Base-by-base conservation (phyloP, 2,329 filamentous ascomycete species). In the Acarospora socialis region DNA sequence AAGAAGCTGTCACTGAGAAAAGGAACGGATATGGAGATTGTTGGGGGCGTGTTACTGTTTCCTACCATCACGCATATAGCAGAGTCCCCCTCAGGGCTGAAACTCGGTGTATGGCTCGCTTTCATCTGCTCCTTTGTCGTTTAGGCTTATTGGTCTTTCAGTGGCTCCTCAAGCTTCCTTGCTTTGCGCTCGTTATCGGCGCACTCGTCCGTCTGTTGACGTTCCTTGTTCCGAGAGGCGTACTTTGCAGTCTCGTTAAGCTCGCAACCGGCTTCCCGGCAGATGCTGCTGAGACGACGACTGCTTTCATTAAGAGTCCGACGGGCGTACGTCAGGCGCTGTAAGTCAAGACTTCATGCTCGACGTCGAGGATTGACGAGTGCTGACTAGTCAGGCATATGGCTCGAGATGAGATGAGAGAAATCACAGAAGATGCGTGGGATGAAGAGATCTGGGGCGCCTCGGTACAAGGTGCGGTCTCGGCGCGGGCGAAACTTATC, bases 31-130 rank as follows among this genome's bases (percentile, higher is more conserved):
- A 55, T 61, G 26, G 53, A 57, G 36, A 53, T 63, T 15, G 44
- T 56, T 18, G 57, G 59, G 0, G 77, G 66, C 1, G 61, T 83
- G 24, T 60, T 84, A 34, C 62, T 86, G 12, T 83, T 83, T 49
- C 78, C 80, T 1, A 82, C 80, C 1, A 65, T 86, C 21, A 66
- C 74, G n/a, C 69, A 82, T 53, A 74, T 86, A 39, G 70, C 72
- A 7, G 53, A 58, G 34, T 80, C 74, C 1, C 62, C 67, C 0
- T 71, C 61, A 17, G 80, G 79, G 1, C 54, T 54, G 34, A 65
- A 65, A 28, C 53, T 75, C 12, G 23, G 23, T 12, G 23, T 25
- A n/a, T n/a, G n/a, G n/a, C n/a, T n/a, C n/a, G n/a, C n/a, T n/a
- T n/a, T n/a, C n/a, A n/a, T n/a, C n/a, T n/a, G n/a, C n/a, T n/a